A percentile compares a stretch with the other conserved stretches of the same genome.
phyloP scores from a whole-genome alignment of 495 filamentous ascomycete species.

The Pyrenula massariospora region DNA sequence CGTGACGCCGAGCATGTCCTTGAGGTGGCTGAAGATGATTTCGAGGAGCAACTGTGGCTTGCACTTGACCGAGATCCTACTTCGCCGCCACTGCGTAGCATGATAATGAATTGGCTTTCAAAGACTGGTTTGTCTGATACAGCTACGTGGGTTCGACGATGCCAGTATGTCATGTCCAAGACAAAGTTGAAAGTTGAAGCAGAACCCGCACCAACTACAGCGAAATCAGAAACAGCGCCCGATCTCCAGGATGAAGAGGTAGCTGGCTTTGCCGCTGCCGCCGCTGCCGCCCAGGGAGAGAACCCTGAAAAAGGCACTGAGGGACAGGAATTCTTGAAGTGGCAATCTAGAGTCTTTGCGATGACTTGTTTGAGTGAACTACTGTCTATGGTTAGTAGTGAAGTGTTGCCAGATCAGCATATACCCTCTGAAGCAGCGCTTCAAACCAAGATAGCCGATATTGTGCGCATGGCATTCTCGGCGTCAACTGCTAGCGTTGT shows the following conservation, averaged over 20 bases:
- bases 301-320: constrained; percentile 43
- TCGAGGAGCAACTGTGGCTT: constrained; percentile 89
- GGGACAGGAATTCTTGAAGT: constrained; percentile 79
- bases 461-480: constrained; percentile 96
- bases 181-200: constrained; percentile 47
- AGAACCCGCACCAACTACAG: constrained; percentile 31
- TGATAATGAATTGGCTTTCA: constrained; percentile 82
- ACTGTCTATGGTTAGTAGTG: constrained; percentile 60
- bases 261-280: constrained; percentile 75
- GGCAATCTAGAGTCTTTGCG: constrained; percentile 92
- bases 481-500: constrained; percentile 90
- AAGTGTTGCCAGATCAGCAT: constrained; percentile 54
- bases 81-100: constrained; percentile 64
- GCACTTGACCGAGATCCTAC: constrained; percentile 65
- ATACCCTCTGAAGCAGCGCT: constrained; percentile 62
- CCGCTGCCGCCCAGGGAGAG: constrained; percentile 51
- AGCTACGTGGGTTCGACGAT: constrained; percentile 72
- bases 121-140: constrained; percentile 74
- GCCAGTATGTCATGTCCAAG: constrained; percentile 80
- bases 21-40: constrained; percentile 52
- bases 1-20: constrained; percentile 73
- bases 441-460: constrained; percentile 76
- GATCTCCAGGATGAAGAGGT: constrained; percentile 94
- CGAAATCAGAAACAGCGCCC: constrained; percentile 37
- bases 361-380: constrained; percentile 87